Base-by-base conservation (phyloP, 2,329 filamentous ascomycete species). In the Epicoccum sorghinum region DNA sequence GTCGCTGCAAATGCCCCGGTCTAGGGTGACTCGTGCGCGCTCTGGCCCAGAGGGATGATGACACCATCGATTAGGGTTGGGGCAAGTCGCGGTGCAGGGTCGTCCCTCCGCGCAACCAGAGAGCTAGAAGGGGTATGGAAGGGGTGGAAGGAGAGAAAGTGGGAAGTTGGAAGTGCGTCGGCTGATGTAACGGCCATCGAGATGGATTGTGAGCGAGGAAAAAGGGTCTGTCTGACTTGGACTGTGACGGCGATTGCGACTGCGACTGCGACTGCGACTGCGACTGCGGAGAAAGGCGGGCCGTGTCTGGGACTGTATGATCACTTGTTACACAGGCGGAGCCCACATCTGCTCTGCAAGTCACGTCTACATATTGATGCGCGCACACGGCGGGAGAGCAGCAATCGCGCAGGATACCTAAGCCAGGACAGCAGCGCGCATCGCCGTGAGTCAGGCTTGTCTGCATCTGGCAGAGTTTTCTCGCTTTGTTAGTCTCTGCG, bases 1-100 rank as follows among this genome's bases (percentile, higher is more conserved):
- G 38, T 52, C 42, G 60, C 39, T 59, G 55, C 45, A 60, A 44
- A 44, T 53, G 63, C 70, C 9, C 27, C 27, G 70, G 70, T 70
- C 73, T 69, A 72, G 57, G 27, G 68, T 72, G 70, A 74, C 70
- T 74, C 70, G 70, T 61, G 69, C 55, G 10, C 35, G 41, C 9
- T n/a, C 27, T 52, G 62, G 56, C 58, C 55, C 32, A 46, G 56
- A 57, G 58, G 56, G 52, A 59, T 60, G 60, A 74, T 72, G 68
- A 74, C 69, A 71, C 58, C 60, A 69, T 67, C 36, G 46, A 42
- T 14, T 39, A 43, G 44, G 32, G 35, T 23, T 55, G 46, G 43
- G 32, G 53, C 57, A 59, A 60, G 61, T 65, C 59, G 64, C 61
- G 4, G 22, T n/a, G 43, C 43, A 46, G 32, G 43, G 43, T 18